These are phyloP conservation scores for Cercospora brassicicola DNA, from an alignment of 2,329 filamentous ascomycete species.

Conservation along the genomic window DNA sequence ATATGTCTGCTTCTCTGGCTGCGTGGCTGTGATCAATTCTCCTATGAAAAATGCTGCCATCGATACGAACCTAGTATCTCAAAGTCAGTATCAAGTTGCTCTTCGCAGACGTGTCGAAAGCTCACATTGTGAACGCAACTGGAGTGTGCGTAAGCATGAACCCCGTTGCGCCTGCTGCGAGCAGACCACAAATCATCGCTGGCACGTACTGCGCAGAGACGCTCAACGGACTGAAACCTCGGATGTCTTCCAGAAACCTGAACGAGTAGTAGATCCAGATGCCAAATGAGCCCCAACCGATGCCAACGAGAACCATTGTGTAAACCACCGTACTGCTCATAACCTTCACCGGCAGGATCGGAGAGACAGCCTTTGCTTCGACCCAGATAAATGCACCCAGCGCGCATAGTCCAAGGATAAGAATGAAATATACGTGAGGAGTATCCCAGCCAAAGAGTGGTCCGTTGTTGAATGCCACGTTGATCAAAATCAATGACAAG, in stretches of 20 bases:
- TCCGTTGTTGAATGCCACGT: conserved; percentile 39
- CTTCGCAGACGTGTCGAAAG: not conserved
- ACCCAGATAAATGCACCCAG: conserved; percentile 35
- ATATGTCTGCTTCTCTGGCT: conserved; percentile 40
- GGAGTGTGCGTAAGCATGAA: conserved; percentile 43
- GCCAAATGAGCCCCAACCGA: conserved; percentile 38
- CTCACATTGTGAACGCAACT: conserved; percentile 40
- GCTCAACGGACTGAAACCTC: conserved; percentile 37
- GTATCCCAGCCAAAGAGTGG: conserved; percentile 37
- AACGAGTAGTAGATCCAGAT: conserved; percentile 40
- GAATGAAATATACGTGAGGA: conserved; percentile 34
- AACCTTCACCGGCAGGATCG: conserved; percentile 32
- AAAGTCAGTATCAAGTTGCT: not conserved
- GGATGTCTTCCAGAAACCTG: conserved; percentile 39
- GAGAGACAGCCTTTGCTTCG: conserved; percentile 30
- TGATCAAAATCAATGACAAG: conserved; percentile 36
- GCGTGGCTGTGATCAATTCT: conserved; percentile 35
- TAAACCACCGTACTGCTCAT: conserved; percentile 31
- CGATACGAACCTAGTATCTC: conserved; percentile 29
- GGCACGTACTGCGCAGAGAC: conserved; percentile 40
- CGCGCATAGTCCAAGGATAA: conserved; percentile 35
- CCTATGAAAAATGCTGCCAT: conserved; percentile 41
- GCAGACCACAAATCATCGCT: conserved; percentile 38
- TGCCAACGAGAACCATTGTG: conserved; percentile 34
- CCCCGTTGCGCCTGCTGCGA: conserved; percentile 41